These are phyloP conservation scores for Cystobasidium tubakii DNA, from an alignment of 768 basidiomycete species.

Conservation along the genomic window DNA sequence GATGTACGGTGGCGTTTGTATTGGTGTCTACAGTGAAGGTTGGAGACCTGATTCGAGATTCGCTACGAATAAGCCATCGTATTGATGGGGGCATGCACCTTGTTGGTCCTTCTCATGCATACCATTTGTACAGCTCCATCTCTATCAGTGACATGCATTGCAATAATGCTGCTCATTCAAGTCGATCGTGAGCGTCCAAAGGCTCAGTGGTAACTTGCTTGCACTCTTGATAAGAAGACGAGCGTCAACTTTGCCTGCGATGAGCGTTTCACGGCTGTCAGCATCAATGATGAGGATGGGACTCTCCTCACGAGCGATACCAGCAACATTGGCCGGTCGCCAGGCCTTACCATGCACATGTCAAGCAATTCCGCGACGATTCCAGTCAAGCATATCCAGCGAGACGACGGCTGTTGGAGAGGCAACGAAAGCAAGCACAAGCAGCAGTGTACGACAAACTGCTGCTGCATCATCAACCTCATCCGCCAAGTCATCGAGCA, in stretches of 20 bases:
- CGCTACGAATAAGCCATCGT: background rate
- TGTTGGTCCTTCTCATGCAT: no score
- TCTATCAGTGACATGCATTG: no score
- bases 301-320: background rate
- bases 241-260: background rate
- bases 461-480: background rate
- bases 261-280: background rate
- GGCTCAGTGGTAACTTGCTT: no score
- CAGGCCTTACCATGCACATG: background rate
- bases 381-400: background rate
- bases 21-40: background rate
- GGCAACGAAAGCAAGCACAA: background rate
- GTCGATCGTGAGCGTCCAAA: no score
- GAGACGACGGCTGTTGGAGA: background rate
- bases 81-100: background rate
- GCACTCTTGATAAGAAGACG: no score
- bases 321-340: background rate
- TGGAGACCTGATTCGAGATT: constrained; percentile 14
- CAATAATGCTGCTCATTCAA: no score
- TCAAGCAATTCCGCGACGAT: background rate
- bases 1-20: background rate
- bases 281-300: background rate
- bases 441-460: background rate
- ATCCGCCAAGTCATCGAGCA: background rate
- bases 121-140: no score